Evolutionary conservation across 2,329 filamentous ascomycete species (phyloP).

Genomic region (Curvularia verruculosa): DNA sequence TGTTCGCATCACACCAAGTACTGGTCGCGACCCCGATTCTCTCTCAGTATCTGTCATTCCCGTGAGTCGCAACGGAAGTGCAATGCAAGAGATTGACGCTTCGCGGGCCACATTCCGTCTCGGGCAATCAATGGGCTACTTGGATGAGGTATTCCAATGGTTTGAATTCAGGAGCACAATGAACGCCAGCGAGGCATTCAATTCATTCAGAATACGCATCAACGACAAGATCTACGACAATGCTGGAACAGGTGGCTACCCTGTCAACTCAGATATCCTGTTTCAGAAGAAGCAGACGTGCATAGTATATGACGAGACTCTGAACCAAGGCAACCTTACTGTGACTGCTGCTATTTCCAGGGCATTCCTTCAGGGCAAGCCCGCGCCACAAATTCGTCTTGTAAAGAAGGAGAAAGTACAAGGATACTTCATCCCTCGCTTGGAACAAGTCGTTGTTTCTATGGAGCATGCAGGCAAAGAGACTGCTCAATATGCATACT

Average conservation of each 20-base stretch:
- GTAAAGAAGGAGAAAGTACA: neutral
- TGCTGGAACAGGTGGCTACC: slow-evolving; percentile 13
- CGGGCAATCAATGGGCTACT: slow-evolving; percentile 13
- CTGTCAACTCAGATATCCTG: neutral
- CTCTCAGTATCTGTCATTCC: slow-evolving; percentile 13
- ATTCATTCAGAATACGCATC: slow-evolving; percentile 16
- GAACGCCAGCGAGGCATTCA: slow-evolving; percentile 3
- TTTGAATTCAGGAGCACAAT: slow-evolving; percentile 13
- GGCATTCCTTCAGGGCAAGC: neutral
- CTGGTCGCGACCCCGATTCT: slow-evolving; percentile 6
- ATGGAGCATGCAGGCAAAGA: neutral
- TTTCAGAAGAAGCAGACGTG: neutral
- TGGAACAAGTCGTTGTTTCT: neutral
- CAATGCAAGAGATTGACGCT: slow-evolving; percentile 1
- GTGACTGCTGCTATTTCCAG: neutral
- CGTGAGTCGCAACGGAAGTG: slow-evolving; percentile 1
- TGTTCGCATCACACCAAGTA: slow-evolving; percentile 18
- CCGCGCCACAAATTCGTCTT: neutral
- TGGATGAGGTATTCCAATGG: slow-evolving; percentile 11
- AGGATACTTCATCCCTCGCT: neutral
- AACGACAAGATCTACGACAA: slow-evolving; percentile 14
- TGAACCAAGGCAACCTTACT: neutral
- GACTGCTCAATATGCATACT: neutral
- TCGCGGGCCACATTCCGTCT: neutral
- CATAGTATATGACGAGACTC: neutral